Conservation (phyloP, 2,329 filamentous ascomycete species). For the Hymenoscyphus infarciens region DNA sequence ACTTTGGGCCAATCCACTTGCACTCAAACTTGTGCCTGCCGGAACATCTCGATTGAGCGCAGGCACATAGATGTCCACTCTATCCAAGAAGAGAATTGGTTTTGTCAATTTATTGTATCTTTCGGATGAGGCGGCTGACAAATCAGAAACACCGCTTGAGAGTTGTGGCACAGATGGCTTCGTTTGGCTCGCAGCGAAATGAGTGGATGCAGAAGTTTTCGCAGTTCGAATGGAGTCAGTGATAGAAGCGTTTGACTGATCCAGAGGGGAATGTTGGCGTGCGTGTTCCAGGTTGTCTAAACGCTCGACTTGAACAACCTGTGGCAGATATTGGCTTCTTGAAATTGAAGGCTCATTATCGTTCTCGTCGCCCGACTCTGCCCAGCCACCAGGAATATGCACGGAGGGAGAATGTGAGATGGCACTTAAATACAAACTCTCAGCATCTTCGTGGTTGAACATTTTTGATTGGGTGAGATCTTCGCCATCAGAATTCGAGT, state of each 20-base stretch:
- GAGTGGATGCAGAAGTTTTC: conserved; percentile 12
- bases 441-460: conserved; percentile 75
- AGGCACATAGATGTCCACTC: conserved; percentile 36
- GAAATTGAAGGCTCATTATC: conserved; percentile 18
- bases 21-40: conserved; percentile 10
- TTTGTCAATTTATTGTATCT: conserved; percentile 33
- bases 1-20: conserved; percentile 17
- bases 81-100: conserved; percentile 36
- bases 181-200: conserved; percentile 8
- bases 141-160: conserved; percentile 27
- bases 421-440: conserved; percentile 84
- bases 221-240: conserved; percentile 13
- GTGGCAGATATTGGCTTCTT: conserved; percentile 22
- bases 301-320: conserved; percentile 6
- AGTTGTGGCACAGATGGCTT: conserved; percentile 23
- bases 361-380: conserved; percentile 21
- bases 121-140: conserved; percentile 29
- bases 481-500: conserved; percentile 34
- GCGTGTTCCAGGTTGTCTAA: conserved; percentile 31
- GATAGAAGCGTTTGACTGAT: conserved; percentile 12
- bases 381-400: conserved; percentile 31
- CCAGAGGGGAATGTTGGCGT: conserved; percentile 15
- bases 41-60: conserved; percentile 9
- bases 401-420: conserved; percentile 45
- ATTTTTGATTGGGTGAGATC: conserved; percentile 63